Conservation (phyloP, 2,329 filamentous ascomycete species). For the Lachnellula subtilissima region DNA sequence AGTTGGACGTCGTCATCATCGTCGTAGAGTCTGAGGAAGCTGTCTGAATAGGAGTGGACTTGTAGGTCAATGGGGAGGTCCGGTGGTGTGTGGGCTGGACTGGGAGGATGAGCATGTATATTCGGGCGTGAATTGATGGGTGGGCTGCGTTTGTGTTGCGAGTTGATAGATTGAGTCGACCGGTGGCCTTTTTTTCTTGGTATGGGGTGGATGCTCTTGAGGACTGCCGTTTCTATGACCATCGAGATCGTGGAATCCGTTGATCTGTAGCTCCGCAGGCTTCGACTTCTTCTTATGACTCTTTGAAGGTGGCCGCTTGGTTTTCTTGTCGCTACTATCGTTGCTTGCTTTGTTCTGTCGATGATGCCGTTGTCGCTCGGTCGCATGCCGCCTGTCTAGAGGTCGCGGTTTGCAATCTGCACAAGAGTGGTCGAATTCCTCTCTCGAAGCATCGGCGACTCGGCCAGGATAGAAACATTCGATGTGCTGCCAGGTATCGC, state of each 20-base stretch:
- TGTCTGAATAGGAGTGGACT: conserved; percentile 65
- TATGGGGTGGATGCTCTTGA: conserved; percentile 47
- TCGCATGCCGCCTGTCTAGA: conserved; percentile 69
- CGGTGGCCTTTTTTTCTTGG: conserved; percentile 91
- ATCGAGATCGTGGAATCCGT: conserved; percentile 59
- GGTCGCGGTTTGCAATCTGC: conserved; percentile 77
- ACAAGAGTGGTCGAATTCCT: conserved; percentile 77
- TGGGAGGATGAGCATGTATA: conserved; percentile 56
- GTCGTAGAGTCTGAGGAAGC: conserved; percentile 72
- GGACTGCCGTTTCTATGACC: conserved; percentile 42
- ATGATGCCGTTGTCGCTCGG: conserved; percentile 62
- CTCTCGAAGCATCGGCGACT: conserved; percentile 64
- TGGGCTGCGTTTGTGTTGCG: conserved; percentile 62
- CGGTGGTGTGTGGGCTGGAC: conserved; percentile 71
- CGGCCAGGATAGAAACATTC: conserved; percentile 86
- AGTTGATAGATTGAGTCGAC: conserved; percentile 68
- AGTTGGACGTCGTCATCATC: conserved; percentile 53
- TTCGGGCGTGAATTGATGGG: conserved; percentile 56
- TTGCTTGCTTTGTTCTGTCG: conserved; percentile 48
- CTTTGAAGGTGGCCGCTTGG: conserved; percentile 71
- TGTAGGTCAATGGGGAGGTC: conserved; percentile 59
- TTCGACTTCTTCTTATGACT: conserved; percentile 85
- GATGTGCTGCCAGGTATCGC: conserved; percentile 98
- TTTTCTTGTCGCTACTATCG: conserved; percentile 58
- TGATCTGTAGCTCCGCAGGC: conserved; percentile 61